Percentiles rank a stretch among this genome's conserved stretches.
These are phyloP conservation scores for Codiaeum variegatum DNA, from an alignment of 441 rosid species.

Conservation along the genomic window DNA sequence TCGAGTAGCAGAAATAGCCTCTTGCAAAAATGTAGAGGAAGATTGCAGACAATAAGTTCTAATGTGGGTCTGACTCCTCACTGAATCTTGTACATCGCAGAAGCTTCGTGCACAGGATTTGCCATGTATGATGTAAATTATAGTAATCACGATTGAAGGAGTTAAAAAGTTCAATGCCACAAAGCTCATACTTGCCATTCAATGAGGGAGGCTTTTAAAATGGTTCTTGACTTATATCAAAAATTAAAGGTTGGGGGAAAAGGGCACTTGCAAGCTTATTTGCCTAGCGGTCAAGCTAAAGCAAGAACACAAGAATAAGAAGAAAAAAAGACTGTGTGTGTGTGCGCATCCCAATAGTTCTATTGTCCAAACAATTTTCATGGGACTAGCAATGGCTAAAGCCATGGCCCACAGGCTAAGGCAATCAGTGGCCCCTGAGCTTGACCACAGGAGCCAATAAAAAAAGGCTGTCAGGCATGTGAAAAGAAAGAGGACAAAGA, in stretches of 20 bases:
- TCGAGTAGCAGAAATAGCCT: too few relatives aligned
- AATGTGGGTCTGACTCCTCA: too few relatives aligned
- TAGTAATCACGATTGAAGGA: not conserved
- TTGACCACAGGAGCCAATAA: too few relatives aligned
- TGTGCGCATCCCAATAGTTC: constrained; percentile 9
- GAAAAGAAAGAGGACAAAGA: constrained; percentile 20
- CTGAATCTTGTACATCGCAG: too few relatives aligned
- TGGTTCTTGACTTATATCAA: not conserved
- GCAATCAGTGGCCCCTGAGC: constrained; percentile 23
- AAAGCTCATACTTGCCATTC: not conserved
- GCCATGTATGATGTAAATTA: too few relatives aligned
- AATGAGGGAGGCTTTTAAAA: not conserved
- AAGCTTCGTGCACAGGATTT: too few relatives aligned
- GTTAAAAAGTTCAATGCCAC: not conserved
- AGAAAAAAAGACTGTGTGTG: constrained; percentile 2
- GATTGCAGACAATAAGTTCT: too few relatives aligned
- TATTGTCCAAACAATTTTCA: constrained; percentile 9
- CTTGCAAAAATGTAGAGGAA: too few relatives aligned
- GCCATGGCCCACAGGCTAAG: constrained; percentile 21
- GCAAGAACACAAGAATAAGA: not conserved
- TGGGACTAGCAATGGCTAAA: constrained; percentile 5
- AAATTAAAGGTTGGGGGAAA: not conserved
- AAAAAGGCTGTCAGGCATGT: constrained; percentile 46
- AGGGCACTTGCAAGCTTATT: not conserved
- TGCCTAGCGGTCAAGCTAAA: not conserved